Conservation (phyloP, 2,329 filamentous ascomycete species). For the Colletotrichum salicis region DNA sequence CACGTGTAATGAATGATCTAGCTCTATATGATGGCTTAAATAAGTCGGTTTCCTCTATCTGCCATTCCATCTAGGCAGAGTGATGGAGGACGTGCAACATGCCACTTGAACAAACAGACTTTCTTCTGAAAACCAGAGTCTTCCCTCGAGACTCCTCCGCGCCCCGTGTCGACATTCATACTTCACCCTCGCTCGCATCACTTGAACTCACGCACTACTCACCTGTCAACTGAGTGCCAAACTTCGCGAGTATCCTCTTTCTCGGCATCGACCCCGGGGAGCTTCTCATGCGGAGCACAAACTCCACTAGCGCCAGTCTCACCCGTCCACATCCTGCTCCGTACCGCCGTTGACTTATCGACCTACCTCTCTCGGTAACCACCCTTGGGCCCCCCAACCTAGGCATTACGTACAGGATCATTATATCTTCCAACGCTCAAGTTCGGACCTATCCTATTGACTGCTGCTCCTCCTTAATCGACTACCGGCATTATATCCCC, state of each 20-base stretch:
- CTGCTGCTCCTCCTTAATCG: not conserved
- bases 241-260: not conserved
- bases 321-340: conserved; percentile 7
- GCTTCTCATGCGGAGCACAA: conserved; percentile 7
- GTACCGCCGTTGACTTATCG: conserved; percentile 14
- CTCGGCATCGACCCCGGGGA: conserved; percentile 3
- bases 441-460: not conserved
- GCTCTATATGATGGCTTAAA: not conserved
- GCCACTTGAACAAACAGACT: not conserved
- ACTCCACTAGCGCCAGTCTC: conserved; percentile 17
- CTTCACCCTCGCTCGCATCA: not conserved
- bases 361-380: conserved; percentile 26
- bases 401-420: conserved; percentile 25
- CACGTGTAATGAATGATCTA: not conserved
- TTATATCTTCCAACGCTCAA: not conserved
- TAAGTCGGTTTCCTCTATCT: not conserved
- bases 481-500: not conserved
- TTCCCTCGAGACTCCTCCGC: not conserved
- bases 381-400: not conserved
- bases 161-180: conserved; percentile 4
- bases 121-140: not conserved
- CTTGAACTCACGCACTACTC: not conserved
- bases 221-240: not conserved
- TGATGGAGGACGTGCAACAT: not conserved
- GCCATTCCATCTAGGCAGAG: not conserved